A percentile compares a stretch with the other conserved stretches of the same genome.
Conservation (phyloP, 208 protist species). For the Crithidia fasciculata region DNA sequence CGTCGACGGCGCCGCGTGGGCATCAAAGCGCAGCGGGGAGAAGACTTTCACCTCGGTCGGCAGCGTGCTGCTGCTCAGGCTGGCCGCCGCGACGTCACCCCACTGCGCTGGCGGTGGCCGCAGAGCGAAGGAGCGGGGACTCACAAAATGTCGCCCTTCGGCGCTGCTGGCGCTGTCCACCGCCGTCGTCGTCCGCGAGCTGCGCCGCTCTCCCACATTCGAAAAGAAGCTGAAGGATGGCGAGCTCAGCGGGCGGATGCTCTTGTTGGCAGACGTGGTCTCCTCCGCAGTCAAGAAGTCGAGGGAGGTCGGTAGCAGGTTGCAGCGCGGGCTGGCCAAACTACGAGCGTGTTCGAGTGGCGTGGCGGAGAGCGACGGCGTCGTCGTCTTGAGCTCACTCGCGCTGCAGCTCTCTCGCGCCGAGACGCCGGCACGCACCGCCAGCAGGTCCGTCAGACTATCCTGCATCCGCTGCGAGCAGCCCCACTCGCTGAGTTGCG, state of each 20-base stretch:
- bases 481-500: slow-evolving; percentile 1
- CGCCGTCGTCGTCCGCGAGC: background rate
- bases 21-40: slow-evolving; percentile 23
- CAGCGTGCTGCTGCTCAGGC: slow-evolving; percentile 3
- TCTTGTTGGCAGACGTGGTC: background rate
- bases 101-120: background rate
- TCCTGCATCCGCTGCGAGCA: background rate
- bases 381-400: background rate
- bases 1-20: background rate
- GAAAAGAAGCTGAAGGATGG: slow-evolving; percentile 35
- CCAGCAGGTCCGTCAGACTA: background rate
- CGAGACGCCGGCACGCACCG: too few species aligned
- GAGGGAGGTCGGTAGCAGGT: background rate
- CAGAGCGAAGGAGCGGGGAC: slow-evolving; percentile 5
- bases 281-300: background rate
- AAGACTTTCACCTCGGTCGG: slow-evolving; percentile 21
- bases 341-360: slow-evolving; percentile 2
- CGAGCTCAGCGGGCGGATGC: slow-evolving; percentile 13
- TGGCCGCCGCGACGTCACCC: slow-evolving; percentile 1
- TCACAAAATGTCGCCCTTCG: background rate
- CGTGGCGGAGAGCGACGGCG: slow-evolving; percentile 4
- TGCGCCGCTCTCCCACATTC: background rate
- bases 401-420: background rate
- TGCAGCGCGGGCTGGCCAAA: background rate
- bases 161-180: slow-evolving; percentile 4